Evolutionary conservation across 169 alveolate genomes (phyloP).

Genomic region (Plasmodium knowlesi): DNA sequence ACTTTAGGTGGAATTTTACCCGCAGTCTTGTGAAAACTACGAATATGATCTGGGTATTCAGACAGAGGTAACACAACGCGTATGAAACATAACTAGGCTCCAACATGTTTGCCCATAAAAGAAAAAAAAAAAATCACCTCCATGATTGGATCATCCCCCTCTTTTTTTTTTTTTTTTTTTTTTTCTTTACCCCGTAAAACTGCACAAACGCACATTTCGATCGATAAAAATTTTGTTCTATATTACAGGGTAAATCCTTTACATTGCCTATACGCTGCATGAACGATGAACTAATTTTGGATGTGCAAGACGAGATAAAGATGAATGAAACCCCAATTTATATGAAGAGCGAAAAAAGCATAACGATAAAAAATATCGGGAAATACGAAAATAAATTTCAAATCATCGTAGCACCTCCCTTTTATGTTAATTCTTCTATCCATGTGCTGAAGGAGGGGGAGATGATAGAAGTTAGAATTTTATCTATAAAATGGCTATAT

Average conservation of each 20-base stretch:
- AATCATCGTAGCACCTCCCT: slow-evolving; percentile 46
- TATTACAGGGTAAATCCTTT: slow-evolving; percentile 25
- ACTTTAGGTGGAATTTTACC: slow-evolving; percentile 43
- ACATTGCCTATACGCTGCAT: slow-evolving; percentile 53
- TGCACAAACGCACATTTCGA: background rate
- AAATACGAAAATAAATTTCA: slow-evolving; percentile 67
- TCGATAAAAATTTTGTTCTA: background rate
- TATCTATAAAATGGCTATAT: background rate
- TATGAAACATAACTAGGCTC: background rate
- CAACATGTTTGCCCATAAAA: background rate
- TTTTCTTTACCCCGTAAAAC: slow-evolving; percentile 1
- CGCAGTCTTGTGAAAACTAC: slow-evolving; percentile 42
- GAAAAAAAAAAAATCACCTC: background rate
- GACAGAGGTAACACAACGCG: slow-evolving; percentile 31
- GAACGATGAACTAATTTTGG: slow-evolving; percentile 46
- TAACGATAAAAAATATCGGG: slow-evolving; percentile 68
- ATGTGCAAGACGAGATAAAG: slow-evolving; percentile 67
- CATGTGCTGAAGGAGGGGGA: slow-evolving; percentile 50
- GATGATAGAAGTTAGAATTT: slow-evolving; percentile 33
- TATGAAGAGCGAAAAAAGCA: slow-evolving; percentile 49
- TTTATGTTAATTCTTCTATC: slow-evolving; percentile 44
- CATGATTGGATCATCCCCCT: background rate
- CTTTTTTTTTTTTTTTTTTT: background rate
- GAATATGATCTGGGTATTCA: slow-evolving; percentile 27
- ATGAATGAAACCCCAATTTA: slow-evolving; percentile 58